Base-by-base conservation (phyloP, 345 rosid species). In the Eutrema heterophyllum region DNA sequence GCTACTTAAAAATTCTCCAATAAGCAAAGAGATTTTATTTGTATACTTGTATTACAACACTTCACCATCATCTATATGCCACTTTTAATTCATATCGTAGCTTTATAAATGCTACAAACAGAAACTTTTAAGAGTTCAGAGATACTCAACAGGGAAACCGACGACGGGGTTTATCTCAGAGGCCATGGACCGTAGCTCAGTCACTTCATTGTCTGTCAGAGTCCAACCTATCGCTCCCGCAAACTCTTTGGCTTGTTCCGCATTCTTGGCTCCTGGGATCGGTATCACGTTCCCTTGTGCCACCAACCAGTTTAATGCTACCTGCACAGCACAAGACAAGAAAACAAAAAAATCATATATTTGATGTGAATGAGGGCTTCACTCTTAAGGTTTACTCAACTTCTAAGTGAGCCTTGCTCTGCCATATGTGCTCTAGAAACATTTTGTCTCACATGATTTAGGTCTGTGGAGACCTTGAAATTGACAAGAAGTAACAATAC, bases 241-340 rank as follows among this genome's bases (percentile, higher is more conserved):
- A 50, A 89, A 95, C 76, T 91, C 99, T 53, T 43, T 72, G 1
- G 92, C 97, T 75, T 95, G 99, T 62, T 88, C 88, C 2, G 87
- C 87, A 39, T 70, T 88, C 73, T 85, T 94, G 70, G 97, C 99
- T 78, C 99, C 99, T 2, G 99, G 97, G 77, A 95, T 95, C 12
- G 99, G 99, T 65, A 88, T 85, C 14, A 92, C 96, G 60, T 92
- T 95, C 39, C 83, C 97, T 73, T 90, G 99, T 9, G 92, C 92
- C 72, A 90, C 82, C 75, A 95, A 80, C 99, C 99, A 95, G 81
- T 95, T 95, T 65, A 95, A 82, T 68, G 13, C 92, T 14, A 95
- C 97, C 99, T 91, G 58, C 55, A 64, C 26, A 68, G 11, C 61
- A 61, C 51, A 71, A 70, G 21, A 50, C 38, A 61, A 49, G 40